phyloP scores from a whole-genome alignment of 345 rosid species.

The Brassica incana region DNA sequence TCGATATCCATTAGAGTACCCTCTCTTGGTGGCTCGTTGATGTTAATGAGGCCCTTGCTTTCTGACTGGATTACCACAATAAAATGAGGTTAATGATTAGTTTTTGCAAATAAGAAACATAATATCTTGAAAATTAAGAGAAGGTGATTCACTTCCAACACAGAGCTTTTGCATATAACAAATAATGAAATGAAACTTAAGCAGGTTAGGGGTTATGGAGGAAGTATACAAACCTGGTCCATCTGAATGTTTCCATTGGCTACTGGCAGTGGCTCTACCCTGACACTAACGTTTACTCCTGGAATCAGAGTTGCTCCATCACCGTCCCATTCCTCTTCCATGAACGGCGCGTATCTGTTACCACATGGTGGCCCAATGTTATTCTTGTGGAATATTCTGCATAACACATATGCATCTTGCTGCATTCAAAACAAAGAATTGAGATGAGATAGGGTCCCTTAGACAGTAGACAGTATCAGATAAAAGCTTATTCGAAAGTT shows the following conservation, averaged over 20 bases:
- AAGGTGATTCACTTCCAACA: too few species aligned
- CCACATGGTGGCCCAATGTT: constrained; percentile 91
- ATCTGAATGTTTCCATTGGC: constrained; percentile 25
- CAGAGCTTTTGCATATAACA: neutral
- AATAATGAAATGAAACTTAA: neutral
- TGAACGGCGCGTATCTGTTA: constrained; percentile 75
- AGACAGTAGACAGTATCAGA: neutral
- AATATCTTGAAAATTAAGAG: too few species aligned
- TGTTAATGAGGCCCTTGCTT: constrained; percentile 37
- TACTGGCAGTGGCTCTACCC: constrained; percentile 37
- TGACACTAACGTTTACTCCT: constrained; percentile 51
- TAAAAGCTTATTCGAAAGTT: neutral
- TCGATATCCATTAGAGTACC: constrained; percentile 28
- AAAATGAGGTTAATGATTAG: too few species aligned
- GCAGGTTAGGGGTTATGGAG: constrained; percentile 10
- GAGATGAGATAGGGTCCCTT: neutral
- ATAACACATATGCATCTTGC: constrained; percentile 73
- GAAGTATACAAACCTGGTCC: constrained; percentile 49
- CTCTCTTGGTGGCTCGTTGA: constrained; percentile 41
- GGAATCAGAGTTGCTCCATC: constrained; percentile 50
- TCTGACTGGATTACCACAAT: constrained; percentile 37
- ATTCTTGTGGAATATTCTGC: constrained; percentile 90
- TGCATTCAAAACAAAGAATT: constrained; percentile 31
- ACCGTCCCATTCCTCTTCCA: constrained; percentile 85
- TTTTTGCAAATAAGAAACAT: too few species aligned